These are phyloP conservation scores for Erucastrum elatum DNA, from an alignment of 345 rosid genomes.

Conservation along the genomic window DNA sequence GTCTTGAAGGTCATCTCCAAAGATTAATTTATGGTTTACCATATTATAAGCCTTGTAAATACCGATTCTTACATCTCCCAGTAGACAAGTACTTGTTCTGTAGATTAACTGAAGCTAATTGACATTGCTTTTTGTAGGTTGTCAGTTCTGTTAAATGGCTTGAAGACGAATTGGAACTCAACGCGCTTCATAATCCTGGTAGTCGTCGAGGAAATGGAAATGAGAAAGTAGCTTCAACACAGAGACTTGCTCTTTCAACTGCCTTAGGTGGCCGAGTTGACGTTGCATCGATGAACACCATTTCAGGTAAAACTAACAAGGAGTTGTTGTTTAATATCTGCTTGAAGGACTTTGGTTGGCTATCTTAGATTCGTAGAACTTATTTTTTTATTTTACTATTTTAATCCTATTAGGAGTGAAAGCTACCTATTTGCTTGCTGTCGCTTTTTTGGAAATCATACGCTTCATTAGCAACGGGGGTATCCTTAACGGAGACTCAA, in stretches of 20 bases:
- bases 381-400: conserved; percentile 26
- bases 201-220: conserved; percentile 93
- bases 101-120: neutral
- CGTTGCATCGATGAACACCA: conserved; percentile 80
- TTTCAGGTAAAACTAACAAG: conserved; percentile 65
- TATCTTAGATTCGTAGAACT: conserved; percentile 18
- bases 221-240: conserved; percentile 88
- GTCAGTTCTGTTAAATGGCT: conserved; percentile 99
- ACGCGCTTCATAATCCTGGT: conserved; percentile 92
- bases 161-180: conserved; percentile 97
- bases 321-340: conserved; percentile 1
- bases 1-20: conserved; percentile 27
- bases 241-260: conserved; percentile 87
- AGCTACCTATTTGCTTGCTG: conserved; percentile 99
- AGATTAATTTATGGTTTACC: conserved; percentile 19
- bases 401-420: conserved; percentile 73
- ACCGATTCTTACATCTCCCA: conserved; percentile 1
- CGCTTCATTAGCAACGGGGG: conserved; percentile 99
- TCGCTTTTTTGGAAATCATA: conserved; percentile 89
- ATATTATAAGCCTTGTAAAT: conserved; percentile 2
- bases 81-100: conserved; percentile 10
- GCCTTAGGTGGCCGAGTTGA: conserved; percentile 96
- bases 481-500: conserved; percentile 76
- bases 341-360: conserved; percentile 12
- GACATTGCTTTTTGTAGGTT: conserved; percentile 53